Conservation (phyloP, 768 basidiomycete species). For the Kwoniella europaea region DNA sequence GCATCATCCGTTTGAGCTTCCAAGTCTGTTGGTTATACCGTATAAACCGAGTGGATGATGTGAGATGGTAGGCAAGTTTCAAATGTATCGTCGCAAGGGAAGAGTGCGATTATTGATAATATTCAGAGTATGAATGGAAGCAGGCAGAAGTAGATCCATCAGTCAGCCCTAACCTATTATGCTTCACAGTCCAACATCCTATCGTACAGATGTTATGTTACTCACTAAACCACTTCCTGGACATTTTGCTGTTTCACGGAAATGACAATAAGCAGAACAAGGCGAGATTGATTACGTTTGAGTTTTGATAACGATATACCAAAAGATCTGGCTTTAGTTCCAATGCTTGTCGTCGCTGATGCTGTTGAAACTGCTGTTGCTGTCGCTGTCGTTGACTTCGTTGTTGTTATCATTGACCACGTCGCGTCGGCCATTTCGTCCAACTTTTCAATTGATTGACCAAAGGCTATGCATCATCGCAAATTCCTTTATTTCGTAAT, state of each 20-base stretch:
- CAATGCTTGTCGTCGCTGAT: background rate
- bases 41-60: too few relatives aligned
- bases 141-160: too few relatives aligned
- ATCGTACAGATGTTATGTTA: background rate
- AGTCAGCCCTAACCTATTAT: too few relatives aligned
- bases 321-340: too few relatives aligned
- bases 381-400: background rate
- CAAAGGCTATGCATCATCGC: background rate
- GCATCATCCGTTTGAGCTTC: slow-evolving; percentile 54
- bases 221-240: slow-evolving; percentile 45
- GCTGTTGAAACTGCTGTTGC: background rate
- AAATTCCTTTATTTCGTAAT: too few relatives aligned
- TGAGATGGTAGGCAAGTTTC: background rate
- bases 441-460: slow-evolving; percentile 1
- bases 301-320: too few relatives aligned
- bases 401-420: slow-evolving; percentile 3
- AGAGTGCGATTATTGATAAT: too few relatives aligned
- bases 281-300: too few relatives aligned
- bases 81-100: background rate
- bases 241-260: slow-evolving; percentile 20
- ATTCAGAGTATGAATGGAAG: too few relatives aligned
- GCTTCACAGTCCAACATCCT: too few relatives aligned
- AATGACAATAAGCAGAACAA: too few relatives aligned
- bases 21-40: slow-evolving; percentile 36
- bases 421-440: slow-evolving; percentile 8